Percentiles rank a stretch among this genome's conserved stretches.
Evolutionary conservation across 768 basidiomycete genomes (phyloP).

Genomic region (Calocera cornea): DNA sequence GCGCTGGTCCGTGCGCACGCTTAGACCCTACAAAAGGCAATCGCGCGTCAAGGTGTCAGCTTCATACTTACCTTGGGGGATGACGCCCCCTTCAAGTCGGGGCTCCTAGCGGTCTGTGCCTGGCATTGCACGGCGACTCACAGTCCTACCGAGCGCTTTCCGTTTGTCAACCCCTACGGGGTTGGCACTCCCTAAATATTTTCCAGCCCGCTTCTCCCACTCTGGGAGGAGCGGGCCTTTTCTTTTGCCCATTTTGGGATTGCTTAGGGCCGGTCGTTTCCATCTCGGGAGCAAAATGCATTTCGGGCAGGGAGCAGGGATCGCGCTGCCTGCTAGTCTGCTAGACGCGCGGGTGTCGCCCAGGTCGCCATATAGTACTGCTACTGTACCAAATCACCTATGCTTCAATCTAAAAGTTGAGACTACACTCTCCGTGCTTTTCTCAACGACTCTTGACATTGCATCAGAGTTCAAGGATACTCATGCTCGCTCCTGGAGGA

Average conservation of each 20-base stretch:
- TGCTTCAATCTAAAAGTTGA: too few relatives aligned
- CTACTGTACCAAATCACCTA: too few relatives aligned
- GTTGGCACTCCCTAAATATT: conserved; percentile 4
- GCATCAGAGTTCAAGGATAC: too few relatives aligned
- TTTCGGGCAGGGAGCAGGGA: too few relatives aligned
- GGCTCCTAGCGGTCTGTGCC: neutral
- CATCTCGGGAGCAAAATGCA: neutral
- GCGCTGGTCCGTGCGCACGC: neutral
- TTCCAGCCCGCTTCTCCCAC: conserved; percentile 3
- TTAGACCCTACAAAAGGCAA: neutral
- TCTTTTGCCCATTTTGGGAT: neutral
- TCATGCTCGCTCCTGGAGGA: too few relatives aligned
- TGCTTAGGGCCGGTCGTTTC: neutral
- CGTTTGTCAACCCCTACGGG: conserved; percentile 1
- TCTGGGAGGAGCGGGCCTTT: conserved; percentile 5
- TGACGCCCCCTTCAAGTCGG: conserved; percentile 1
- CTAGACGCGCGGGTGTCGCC: too few relatives aligned
- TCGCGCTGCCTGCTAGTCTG: too few relatives aligned
- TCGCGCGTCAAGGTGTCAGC: neutral
- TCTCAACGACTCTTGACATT: too few relatives aligned
- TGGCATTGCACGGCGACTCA: conserved; percentile 5
- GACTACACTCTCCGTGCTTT: too few relatives aligned
- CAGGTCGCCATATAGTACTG: too few relatives aligned
- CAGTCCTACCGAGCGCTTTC: neutral
- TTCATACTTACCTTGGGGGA: conserved; percentile 5